These are phyloP conservation scores for Aspergillus cavernicola DNA, from an alignment of 495 filamentous ascomycete genomes.

Conservation along the genomic window DNA sequence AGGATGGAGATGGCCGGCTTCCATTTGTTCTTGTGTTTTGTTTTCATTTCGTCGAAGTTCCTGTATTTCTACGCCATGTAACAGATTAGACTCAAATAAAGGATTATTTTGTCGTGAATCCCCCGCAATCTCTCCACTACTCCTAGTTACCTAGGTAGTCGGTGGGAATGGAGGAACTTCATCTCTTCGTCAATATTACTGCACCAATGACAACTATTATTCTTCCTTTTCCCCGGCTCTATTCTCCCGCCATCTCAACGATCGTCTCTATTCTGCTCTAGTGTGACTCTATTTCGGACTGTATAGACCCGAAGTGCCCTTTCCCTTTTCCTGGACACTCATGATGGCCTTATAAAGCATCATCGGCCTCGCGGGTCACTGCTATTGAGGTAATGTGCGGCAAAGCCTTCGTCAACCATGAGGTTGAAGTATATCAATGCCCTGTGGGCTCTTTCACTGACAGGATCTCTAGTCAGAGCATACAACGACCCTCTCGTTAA, in stretches of 20 bases:
- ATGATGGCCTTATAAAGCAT: not conserved
- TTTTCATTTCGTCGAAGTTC: not conserved
- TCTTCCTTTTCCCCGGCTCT: not conserved
- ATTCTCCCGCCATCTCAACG: not conserved
- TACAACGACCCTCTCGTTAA: conserved; percentile 26
- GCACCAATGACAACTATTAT: conserved; percentile 14
- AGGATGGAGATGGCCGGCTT: conserved; percentile 1
- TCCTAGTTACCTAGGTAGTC: too few relatives aligned
- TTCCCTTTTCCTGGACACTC: not conserved
- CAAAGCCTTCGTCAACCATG: conserved; percentile 4
- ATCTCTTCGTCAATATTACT: conserved; percentile 15
- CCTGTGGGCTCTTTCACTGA: conserved; percentile 7
- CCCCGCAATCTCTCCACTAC: too few relatives aligned
- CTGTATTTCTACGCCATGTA: conserved; percentile 5
- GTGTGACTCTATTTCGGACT: conserved; percentile 14
- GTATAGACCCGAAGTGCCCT: conserved; percentile 11
- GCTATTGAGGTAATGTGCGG: not conserved
- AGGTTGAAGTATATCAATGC: not conserved
- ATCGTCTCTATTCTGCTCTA: not conserved
- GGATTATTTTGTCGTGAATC: too few relatives aligned
- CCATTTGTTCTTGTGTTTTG: not conserved
- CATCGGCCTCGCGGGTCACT: too few relatives aligned
- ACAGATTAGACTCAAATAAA: not conserved
- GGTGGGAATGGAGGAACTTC: not conserved
- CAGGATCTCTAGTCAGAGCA: conserved; percentile 7